Conservation (phyloP, 2,329 filamentous ascomycete genomes). For the Tolypocladium guangdongense region DNA sequence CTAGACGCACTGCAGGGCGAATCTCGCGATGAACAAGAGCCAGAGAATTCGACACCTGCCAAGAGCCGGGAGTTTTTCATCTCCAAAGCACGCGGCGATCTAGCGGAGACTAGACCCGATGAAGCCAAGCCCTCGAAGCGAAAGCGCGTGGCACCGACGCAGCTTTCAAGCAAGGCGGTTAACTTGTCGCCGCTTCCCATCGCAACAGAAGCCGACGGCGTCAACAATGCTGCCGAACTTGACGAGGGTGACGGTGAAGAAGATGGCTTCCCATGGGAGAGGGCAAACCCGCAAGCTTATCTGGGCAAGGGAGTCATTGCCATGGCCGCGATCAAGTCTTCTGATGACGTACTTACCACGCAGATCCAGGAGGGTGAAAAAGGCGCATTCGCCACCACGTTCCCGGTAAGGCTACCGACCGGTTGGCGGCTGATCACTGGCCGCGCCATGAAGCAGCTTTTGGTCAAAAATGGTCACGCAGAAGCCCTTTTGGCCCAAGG, state of each 20-base stretch:
- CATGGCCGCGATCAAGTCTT: slow-evolving; percentile 11
- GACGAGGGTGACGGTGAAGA: neutral
- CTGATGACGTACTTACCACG: slow-evolving; percentile 10
- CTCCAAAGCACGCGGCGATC: neutral
- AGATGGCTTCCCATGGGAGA: slow-evolving; percentile 9
- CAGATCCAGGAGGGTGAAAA: slow-evolving; percentile 9
- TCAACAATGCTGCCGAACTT: neutral
- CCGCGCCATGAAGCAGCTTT: slow-evolving; percentile 26
- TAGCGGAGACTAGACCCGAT: neutral
- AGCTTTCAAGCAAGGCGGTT: slow-evolving; percentile 7
- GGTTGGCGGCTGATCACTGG: slow-evolving; percentile 34
- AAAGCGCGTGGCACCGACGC: slow-evolving; percentile 15
- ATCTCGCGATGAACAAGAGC: neutral
- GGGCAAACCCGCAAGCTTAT: slow-evolving; percentile 17
- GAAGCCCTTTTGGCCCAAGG: slow-evolving; percentile 6
- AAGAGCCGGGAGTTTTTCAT: neutral
- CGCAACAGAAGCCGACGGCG: slow-evolving; percentile 3
- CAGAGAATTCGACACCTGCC: neutral
- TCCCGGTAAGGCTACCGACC: slow-evolving; percentile 20
- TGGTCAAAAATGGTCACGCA: slow-evolving; percentile 18
- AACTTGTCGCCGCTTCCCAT: slow-evolving; percentile 1
- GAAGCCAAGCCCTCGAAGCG: slow-evolving; percentile 11
- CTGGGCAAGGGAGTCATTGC: slow-evolving; percentile 22
- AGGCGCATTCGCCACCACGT: slow-evolving; percentile 15
- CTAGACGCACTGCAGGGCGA: neutral